Evolutionary conservation across 495 filamentous ascomycete genomes (phyloP).

Genomic region (Staphylotrichum tortipilum): DNA sequence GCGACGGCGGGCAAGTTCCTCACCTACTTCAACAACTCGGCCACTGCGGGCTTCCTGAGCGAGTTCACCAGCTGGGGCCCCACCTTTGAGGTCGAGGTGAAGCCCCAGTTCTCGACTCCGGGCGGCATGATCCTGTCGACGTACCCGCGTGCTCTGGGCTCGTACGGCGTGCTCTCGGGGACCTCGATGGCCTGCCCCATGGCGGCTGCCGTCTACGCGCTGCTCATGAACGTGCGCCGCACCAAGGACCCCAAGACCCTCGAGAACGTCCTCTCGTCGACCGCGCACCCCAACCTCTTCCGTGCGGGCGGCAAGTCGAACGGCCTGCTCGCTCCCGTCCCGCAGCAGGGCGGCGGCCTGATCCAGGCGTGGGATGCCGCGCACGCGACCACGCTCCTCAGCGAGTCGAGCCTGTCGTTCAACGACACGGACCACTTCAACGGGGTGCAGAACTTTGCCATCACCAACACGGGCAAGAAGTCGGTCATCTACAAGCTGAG

Average conservation of each 20-base stretch:
- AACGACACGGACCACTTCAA: slow-evolving; percentile 49
- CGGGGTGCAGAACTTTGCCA: slow-evolving; percentile 38
- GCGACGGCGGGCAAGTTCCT: slow-evolving; percentile 29
- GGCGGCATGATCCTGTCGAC: slow-evolving; percentile 52
- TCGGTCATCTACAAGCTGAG: slow-evolving; percentile 41
- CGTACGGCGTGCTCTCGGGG: slow-evolving; percentile 47
- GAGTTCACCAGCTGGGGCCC: slow-evolving; percentile 50
- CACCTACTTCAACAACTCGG: slow-evolving; percentile 29
- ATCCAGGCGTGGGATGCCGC: slow-evolving; percentile 50
- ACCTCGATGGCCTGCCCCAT: slow-evolving; percentile 55
- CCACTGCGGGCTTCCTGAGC: slow-evolving; percentile 39
- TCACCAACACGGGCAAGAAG: slow-evolving; percentile 43
- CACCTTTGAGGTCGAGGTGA: slow-evolving; percentile 45
- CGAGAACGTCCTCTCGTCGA: slow-evolving; percentile 39
- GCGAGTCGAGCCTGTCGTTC: slow-evolving; percentile 46
- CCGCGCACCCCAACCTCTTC: slow-evolving; percentile 39
- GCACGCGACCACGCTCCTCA: slow-evolving; percentile 44
- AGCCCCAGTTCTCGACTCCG: slow-evolving; percentile 45
- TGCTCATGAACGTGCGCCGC: slow-evolving; percentile 41
- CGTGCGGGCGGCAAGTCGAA: slow-evolving; percentile 32
- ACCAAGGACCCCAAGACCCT: slow-evolving; percentile 40
- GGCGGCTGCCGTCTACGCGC: slow-evolving; percentile 46
- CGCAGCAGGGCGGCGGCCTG: slow-evolving; percentile 50
- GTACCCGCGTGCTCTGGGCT: slow-evolving; percentile 42
- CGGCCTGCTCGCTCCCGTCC: slow-evolving; percentile 43